Evolutionary conservation across 352 stramenopile species (phyloP).

Genomic region (Aphanomyces stellatus): DNA sequence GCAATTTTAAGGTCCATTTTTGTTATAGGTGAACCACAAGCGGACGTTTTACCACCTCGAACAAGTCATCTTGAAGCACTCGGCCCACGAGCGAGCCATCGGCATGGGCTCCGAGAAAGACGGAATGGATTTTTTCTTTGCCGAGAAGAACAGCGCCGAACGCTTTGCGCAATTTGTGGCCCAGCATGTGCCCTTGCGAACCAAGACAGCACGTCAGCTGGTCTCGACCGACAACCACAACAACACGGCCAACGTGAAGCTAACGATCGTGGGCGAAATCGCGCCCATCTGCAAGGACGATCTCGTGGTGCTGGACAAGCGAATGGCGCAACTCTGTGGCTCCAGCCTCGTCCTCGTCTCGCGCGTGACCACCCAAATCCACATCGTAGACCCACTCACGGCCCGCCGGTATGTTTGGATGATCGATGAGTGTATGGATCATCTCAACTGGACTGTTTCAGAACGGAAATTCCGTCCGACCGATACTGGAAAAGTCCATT

Average conservation of each 20-base stretch:
- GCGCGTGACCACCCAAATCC: slow-evolving; percentile 48
- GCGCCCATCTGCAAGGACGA: slow-evolving; percentile 70
- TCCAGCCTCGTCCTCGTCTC: slow-evolving; percentile 50
- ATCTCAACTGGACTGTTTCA: too few relatives aligned
- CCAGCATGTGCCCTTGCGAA: slow-evolving; percentile 52
- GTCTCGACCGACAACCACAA: slow-evolving; percentile 63
- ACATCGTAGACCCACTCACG: slow-evolving; percentile 48
- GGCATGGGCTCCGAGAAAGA: slow-evolving; percentile 54
- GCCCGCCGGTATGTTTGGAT: slow-evolving; percentile 28
- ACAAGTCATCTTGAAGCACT: slow-evolving; percentile 66
- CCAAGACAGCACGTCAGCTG: slow-evolving; percentile 61
- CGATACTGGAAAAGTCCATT: slow-evolving; percentile 71
- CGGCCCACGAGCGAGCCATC: slow-evolving; percentile 52
- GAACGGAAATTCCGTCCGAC: slow-evolving; percentile 41
- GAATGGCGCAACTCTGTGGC: slow-evolving; percentile 46
- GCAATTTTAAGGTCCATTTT: background rate
- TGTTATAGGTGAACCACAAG: slow-evolving; percentile 38
- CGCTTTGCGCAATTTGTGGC: slow-evolving; percentile 55
- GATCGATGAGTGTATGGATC: background rate
- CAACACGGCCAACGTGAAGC: slow-evolving; percentile 51
- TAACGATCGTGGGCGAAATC: slow-evolving; percentile 59
- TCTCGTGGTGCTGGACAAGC: slow-evolving; percentile 46
- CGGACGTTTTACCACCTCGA: slow-evolving; percentile 61
- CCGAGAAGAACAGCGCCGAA: slow-evolving; percentile 38
- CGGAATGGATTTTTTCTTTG: slow-evolving; percentile 77